Base-by-base conservation (phyloP, 1,284 basidiomycete genomes). In the Apiotrichum brassicae region DNA sequence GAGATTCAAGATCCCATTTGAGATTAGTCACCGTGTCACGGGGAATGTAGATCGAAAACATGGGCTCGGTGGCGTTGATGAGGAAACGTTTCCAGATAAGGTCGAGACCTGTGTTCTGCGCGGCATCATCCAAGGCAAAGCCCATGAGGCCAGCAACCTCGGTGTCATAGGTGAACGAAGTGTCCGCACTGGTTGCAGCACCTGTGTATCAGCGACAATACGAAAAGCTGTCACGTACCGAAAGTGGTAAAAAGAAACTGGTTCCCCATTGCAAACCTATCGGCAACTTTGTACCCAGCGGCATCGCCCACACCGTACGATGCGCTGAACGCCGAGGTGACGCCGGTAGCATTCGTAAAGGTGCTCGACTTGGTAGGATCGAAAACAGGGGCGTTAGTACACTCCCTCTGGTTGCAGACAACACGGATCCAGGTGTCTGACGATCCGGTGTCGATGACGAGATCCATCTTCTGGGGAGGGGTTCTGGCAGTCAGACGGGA, bases 381-480 rank as follows among this genome's bases (percentile, higher is more conserved):
- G 44, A 43, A 54, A 13, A 49, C 53, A 14, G 57, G 60, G 16
- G 48, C 45, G 16, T 57, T 58, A 3, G 49, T 28, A 9, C 57
- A 54, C 9, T 66, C 48, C 38, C 25, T 13, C 13, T 7, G 12
- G 33, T 34, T 16, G 16, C 33, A 34, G 13, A 16, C 33, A 13
- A 16, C n/a, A 18, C 33, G 70, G 30, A 79, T 58, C 72, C 71
- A 73, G 2, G 81, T 65, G 68, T 81, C 79, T 34, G 78, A 75
- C n/a, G 79, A 81, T 30, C 79, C 80, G 19, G 79, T 81, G 65
- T 81, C 79, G 43, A 81, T 70, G 36, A 81, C 74, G 38, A 81
- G 75, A 49, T 76, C 74, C 61, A 82, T 78, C 32, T 63, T 49
- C 64, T 82, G 79, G 2, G 65, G 60, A 9, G 73, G 73, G 6